phyloP scores from a whole-genome alignment of 2,329 filamentous ascomycete species.

The Fusarium annulatum region DNA sequence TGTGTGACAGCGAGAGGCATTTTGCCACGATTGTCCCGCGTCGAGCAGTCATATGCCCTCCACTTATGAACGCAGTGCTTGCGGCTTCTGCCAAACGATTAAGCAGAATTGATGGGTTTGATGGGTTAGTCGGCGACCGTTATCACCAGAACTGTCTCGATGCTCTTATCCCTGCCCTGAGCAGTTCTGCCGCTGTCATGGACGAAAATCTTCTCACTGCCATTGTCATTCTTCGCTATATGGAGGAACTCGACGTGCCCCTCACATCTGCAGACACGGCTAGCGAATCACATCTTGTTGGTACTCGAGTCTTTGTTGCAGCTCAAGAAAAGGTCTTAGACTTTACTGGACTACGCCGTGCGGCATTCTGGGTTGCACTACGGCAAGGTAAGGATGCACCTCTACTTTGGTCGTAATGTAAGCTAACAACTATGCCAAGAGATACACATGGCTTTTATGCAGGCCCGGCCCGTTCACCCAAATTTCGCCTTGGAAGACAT shows the following conservation, averaged over 20 bases:
- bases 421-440: conserved; percentile 32
- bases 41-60: conserved; percentile 43
- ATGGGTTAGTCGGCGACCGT: conserved; percentile 39
- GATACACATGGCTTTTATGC: conserved; percentile 48
- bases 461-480: conserved; percentile 44
- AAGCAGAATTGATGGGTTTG: conserved; percentile 36
- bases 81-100: conserved; percentile 45
- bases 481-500: conserved; percentile 43
- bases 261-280: conserved; percentile 21
- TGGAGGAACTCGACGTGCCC: conserved; percentile 45
- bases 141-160: conserved; percentile 47
- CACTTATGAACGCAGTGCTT: conserved; percentile 45
- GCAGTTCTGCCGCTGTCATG: conserved; percentile 40
- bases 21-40: conserved; percentile 46
- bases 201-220: conserved; percentile 47
- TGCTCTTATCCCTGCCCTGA: conserved; percentile 44
- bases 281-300: conserved; percentile 45
- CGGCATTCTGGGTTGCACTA: conserved; percentile 46
- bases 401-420: background rate
- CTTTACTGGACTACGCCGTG: conserved; percentile 45
- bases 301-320: conserved; percentile 45
- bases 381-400: background rate
- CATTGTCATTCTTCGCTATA: conserved; percentile 47
- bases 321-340: conserved; percentile 44
- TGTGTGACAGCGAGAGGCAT: conserved; percentile 45